phyloP scores from a whole-genome alignment of 2,329 filamentous ascomycete species.

The Aspergillus sp. region DNA sequence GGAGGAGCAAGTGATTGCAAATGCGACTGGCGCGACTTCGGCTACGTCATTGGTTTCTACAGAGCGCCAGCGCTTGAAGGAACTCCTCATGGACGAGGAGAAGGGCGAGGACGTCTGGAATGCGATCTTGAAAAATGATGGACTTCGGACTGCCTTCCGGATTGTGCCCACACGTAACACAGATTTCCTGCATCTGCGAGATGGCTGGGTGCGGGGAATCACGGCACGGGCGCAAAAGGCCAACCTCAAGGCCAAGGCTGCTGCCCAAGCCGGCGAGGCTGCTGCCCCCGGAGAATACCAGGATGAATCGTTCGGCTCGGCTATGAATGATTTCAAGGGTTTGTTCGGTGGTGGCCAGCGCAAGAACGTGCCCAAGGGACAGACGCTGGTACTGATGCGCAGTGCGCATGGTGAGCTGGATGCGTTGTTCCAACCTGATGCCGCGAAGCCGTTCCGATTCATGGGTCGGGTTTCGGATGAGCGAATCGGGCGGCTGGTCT shows the following conservation, averaged over 20 bases:
- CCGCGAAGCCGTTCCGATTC: constrained; percentile 49
- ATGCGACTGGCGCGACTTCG: constrained; percentile 55
- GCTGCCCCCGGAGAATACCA: constrained; percentile 48
- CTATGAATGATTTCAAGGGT: constrained; percentile 74
- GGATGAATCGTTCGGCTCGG: constrained; percentile 73
- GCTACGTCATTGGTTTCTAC: constrained; percentile 80
- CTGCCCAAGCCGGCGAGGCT: background rate
- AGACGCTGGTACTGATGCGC: constrained; percentile 72
- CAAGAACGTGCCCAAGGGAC: constrained; percentile 72
- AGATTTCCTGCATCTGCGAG: constrained; percentile 87
- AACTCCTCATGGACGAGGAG: constrained; percentile 67
- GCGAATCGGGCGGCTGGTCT: constrained; percentile 75
- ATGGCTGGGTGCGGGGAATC: constrained; percentile 86
- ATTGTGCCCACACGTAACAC: constrained; percentile 91
- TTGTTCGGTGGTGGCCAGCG: constrained; percentile 73
- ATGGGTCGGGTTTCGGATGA: constrained; percentile 77
- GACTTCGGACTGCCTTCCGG: constrained; percentile 74
- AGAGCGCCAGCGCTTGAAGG: constrained; percentile 74
- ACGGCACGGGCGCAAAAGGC: constrained; percentile 66
- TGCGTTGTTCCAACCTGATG: constrained; percentile 62
- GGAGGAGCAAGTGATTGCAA: constrained; percentile 19
- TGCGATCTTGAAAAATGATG: constrained; percentile 63
- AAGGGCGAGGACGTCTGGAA: constrained; percentile 74
- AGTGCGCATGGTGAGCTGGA: constrained; percentile 65
- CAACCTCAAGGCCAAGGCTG: constrained; percentile 45